These are phyloP conservation scores for Zalerion maritima DNA, from an alignment of 495 filamentous ascomycete species.

Conservation along the genomic window DNA sequence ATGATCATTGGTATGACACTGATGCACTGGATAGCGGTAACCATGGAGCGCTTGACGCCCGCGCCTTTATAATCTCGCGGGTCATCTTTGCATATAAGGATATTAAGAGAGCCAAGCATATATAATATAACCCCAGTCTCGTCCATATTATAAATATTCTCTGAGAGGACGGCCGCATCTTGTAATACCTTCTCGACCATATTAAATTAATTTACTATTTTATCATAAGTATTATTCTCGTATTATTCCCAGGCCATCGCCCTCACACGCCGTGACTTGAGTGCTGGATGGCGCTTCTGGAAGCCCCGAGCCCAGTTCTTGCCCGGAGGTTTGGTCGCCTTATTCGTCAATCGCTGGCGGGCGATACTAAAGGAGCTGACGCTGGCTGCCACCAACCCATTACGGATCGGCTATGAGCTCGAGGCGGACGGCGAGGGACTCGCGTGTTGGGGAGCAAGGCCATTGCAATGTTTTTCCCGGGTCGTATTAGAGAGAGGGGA, in stretches of 20 bases:
- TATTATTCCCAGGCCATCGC: conserved; percentile 15
- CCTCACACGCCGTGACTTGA: conserved; percentile 12
- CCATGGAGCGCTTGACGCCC: conserved; percentile 11
- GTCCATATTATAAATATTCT: conserved; percentile 21
- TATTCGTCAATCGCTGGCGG: conserved; percentile 4
- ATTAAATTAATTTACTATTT: conserved; percentile 23
- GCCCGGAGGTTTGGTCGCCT: conserved; percentile 2
- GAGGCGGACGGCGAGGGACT: too few species aligned
- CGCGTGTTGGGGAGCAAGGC: too few species aligned
- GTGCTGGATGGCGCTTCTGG: conserved; percentile 12
- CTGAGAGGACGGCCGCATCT: conserved; percentile 11
- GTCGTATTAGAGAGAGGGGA: too few species aligned
- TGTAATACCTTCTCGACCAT: conserved; percentile 13
- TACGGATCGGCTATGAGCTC: too few species aligned
- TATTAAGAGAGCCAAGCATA: conserved; percentile 22
- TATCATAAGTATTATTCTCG: conserved; percentile 22
- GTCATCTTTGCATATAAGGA: conserved; percentile 21
- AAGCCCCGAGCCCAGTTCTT: conserved; percentile 10
- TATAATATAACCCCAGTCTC: conserved; percentile 20
- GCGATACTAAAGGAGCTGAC: too few species aligned
- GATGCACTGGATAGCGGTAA: conserved; percentile 22
- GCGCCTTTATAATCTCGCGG: conserved; percentile 17
- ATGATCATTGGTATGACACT: conserved; percentile 25
- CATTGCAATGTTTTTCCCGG: too few species aligned
- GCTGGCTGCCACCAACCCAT: too few species aligned